A percentile compares a stretch with the other conserved stretches of the same genome.
These are phyloP conservation scores for Perkinsela sp. DNA, from an alignment of 208 protist genomes.

Conservation along the genomic window DNA sequence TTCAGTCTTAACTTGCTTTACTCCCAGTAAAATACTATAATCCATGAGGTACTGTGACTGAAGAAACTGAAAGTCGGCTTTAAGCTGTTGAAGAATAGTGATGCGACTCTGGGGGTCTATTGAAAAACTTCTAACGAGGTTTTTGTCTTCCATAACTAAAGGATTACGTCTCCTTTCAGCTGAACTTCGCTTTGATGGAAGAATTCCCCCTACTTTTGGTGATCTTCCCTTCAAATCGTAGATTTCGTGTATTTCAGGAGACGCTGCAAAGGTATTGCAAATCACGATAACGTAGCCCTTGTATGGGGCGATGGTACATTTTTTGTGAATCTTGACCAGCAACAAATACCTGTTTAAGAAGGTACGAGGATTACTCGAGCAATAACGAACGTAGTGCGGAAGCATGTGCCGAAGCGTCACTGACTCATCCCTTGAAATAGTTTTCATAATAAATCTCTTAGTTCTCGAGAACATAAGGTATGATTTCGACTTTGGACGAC, in stretches of 20 bases:
- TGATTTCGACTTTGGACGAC: not conserved
- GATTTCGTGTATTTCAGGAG: not conserved
- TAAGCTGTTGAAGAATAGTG: not conserved
- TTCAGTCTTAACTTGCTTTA: not conserved
- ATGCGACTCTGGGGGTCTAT: not conserved
- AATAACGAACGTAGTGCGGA: not conserved
- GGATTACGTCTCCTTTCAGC: not conserved
- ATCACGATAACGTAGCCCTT: not conserved
- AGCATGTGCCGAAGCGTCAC: not conserved
- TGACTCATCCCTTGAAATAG: constrained; percentile 1
- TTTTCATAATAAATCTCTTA: not conserved
- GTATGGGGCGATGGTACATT: not conserved
- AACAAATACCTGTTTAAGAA: not conserved
- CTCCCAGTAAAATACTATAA: not conserved
- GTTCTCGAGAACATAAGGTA: not conserved
- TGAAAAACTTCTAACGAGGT: not conserved
- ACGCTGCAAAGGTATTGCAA: not conserved
- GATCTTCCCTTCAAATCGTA: not conserved
- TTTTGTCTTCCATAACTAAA: not conserved
- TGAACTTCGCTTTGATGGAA: not conserved
- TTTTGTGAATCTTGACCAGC: not conserved
- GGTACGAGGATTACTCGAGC: not conserved
- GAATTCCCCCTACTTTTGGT: not conserved
- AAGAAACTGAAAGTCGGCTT: not conserved
- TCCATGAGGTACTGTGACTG: not conserved